A percentile compares a stretch with the other conserved stretches of the same genome.
These are phyloP conservation scores for Pyronema omphalodes DNA, from an alignment of 495 filamentous ascomycete species.

Conservation along the genomic window DNA sequence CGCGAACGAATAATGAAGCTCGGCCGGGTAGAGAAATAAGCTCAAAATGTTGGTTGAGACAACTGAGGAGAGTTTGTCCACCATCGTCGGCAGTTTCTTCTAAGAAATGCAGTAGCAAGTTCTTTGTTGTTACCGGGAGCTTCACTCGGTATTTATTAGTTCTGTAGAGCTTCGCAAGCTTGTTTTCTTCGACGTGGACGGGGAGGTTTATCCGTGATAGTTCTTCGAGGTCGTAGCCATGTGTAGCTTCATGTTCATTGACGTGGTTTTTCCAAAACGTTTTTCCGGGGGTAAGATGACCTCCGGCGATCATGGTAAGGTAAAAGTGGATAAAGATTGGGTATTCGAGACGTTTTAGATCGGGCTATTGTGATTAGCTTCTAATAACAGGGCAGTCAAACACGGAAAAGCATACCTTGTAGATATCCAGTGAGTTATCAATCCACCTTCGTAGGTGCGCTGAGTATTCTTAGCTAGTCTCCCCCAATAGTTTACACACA, in stretches of 20 bases:
- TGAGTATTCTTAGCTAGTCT: conserved; percentile 17
- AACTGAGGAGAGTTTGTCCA: conserved; percentile 51
- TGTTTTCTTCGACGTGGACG: conserved; percentile 55
- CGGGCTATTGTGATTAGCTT: conserved; percentile 37
- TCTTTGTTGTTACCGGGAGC: conserved; percentile 59
- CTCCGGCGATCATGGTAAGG: conserved; percentile 58
- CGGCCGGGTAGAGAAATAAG: conserved; percentile 51
- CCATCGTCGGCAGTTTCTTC: conserved; percentile 66
- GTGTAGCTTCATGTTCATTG: conserved; percentile 49
- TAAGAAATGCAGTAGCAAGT: conserved; percentile 67
- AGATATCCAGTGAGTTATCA: conserved; percentile 75
- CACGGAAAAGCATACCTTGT: conserved; percentile 43
- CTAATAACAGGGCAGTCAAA: background rate
- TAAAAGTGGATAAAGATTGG: conserved; percentile 89
- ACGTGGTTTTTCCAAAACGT: conserved; percentile 50
- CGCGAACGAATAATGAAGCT: conserved; percentile 24
- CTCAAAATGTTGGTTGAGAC: conserved; percentile 56
- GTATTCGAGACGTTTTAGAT: conserved; percentile 70
- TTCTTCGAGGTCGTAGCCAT: conserved; percentile 54
- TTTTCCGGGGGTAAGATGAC: conserved; percentile 48
- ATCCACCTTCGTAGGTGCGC: conserved; percentile 60
- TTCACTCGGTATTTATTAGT: conserved; percentile 74
- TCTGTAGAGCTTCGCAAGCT: conserved; percentile 54
- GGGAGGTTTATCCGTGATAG: conserved; percentile 52
- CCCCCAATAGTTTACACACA: conserved; percentile 4